Conservation (phyloP, 352 stramenopile species). For the Phytophthora ohioensis region DNA sequence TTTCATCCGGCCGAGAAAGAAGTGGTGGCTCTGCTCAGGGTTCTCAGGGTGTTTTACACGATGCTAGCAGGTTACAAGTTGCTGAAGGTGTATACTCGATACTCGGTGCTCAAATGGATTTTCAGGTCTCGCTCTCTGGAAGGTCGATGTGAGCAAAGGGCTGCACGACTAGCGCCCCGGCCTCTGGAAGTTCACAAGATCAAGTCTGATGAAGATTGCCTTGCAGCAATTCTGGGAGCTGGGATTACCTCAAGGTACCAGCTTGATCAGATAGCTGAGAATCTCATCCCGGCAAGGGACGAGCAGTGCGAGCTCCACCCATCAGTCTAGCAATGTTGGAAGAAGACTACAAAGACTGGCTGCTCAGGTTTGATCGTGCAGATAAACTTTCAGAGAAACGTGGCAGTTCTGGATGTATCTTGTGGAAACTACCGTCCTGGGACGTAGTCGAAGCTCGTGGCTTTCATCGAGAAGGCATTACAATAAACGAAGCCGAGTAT, state of each 20-base stretch:
- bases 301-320: not conserved
- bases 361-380: constrained; percentile 15
- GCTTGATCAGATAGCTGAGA: constrained; percentile 7
- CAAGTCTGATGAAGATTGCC: constrained; percentile 4
- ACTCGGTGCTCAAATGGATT: constrained; percentile 11
- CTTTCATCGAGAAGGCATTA: not conserved
- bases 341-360: not conserved
- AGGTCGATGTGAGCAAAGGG: constrained; percentile 11
- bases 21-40: constrained; percentile 6
- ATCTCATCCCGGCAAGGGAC: constrained; percentile 3
- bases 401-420: constrained; percentile 2
- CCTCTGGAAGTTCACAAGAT: constrained; percentile 2
- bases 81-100: constrained; percentile 8
- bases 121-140: constrained; percentile 11
- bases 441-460: constrained; percentile 4
- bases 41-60: constrained; percentile 1
- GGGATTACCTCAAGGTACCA: constrained; percentile 6
- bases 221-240: not conserved
- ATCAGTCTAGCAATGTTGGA: constrained; percentile 15
- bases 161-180: not conserved
- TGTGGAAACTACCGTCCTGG: constrained; percentile 5
- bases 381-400: not conserved
- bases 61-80: constrained; percentile 1
- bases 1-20: constrained; percentile 19
- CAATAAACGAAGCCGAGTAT: not conserved